Evolutionary conservation across 768 basidiomycete species (phyloP).

Genomic region (Favolaschia claudopus): DNA sequence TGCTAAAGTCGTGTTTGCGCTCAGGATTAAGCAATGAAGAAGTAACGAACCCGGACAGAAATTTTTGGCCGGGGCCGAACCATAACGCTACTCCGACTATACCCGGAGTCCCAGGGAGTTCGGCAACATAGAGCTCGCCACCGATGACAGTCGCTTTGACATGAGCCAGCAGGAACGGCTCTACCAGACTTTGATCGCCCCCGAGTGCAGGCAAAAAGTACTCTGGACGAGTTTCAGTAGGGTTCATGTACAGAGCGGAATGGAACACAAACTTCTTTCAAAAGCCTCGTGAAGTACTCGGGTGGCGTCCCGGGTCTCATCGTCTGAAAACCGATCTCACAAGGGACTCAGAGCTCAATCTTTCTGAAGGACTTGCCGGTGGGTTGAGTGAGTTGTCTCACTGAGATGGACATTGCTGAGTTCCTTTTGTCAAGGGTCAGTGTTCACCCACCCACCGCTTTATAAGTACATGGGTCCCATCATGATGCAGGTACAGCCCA

Average conservation of each 20-base stretch:
- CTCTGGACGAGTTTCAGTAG: constrained; percentile 20
- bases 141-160: constrained; percentile 34
- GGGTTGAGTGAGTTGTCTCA: too few relatives aligned
- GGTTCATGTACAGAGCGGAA: constrained; percentile 5
- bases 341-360: too few relatives aligned
- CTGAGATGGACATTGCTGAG: too few relatives aligned
- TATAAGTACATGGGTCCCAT: too few relatives aligned
- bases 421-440: too few relatives aligned
- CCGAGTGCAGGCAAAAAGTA: constrained; percentile 10
- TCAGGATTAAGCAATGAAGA: neutral
- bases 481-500: too few relatives aligned
- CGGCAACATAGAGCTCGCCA: constrained; percentile 36
- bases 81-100: constrained; percentile 41
- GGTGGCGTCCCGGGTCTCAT: neutral
- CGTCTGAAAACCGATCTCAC: too few relatives aligned
- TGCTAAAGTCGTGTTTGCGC: constrained; percentile 12
- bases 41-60: constrained; percentile 31
- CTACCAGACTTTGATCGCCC: constrained; percentile 28
- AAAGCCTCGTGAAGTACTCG: constrained; percentile 1
- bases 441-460: too few relatives aligned
- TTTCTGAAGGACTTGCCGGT: too few relatives aligned
- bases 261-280: neutral
- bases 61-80: constrained; percentile 38
- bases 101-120: constrained; percentile 25
- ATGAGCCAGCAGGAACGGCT: constrained; percentile 24